Conservation (phyloP, 345 rosid species). For the Arabis hirsuta region DNA sequence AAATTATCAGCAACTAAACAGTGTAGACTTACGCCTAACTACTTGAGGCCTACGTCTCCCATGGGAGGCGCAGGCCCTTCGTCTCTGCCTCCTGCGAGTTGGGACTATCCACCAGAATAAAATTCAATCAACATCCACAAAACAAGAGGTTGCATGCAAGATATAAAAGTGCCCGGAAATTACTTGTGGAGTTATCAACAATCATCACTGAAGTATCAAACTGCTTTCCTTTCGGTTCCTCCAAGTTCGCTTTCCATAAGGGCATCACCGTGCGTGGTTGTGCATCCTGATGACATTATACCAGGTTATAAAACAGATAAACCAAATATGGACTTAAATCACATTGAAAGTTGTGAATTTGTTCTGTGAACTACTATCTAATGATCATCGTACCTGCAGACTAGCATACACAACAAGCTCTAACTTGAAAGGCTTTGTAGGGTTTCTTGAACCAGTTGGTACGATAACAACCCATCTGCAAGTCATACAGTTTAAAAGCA, state of each 20-base stretch:
- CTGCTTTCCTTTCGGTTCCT: slow-evolving; percentile 71
- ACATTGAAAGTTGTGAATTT: background rate
- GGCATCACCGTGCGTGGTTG: slow-evolving; percentile 75
- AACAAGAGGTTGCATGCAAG: slow-evolving; percentile 28
- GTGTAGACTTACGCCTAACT: slow-evolving; percentile 71
- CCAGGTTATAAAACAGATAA: background rate
- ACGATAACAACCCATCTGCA: slow-evolving; percentile 88
- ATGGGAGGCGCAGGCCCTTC: slow-evolving; percentile 49
- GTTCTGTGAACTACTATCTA: background rate
- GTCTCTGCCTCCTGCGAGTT: slow-evolving; percentile 79
- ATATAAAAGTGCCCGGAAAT: slow-evolving; percentile 43
- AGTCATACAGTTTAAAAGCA: slow-evolving; percentile 12
- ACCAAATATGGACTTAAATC: background rate
- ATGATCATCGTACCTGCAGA: slow-evolving; percentile 58
- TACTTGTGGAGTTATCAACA: slow-evolving; percentile 72
- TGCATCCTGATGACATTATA: slow-evolving; percentile 68
- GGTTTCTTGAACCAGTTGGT: slow-evolving; percentile 82
- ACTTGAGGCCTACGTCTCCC: slow-evolving; percentile 71
- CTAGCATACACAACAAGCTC: slow-evolving; percentile 83
- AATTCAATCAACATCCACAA: slow-evolving; percentile 50
- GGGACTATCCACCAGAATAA: slow-evolving; percentile 69
- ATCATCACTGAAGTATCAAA: slow-evolving; percentile 82
- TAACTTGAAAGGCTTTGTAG: slow-evolving; percentile 74
- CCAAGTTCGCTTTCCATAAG: slow-evolving; percentile 89
- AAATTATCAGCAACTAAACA: slow-evolving; percentile 40